A percentile compares a stretch with the other conserved stretches of the same genome.
These are phyloP conservation scores for Dicorynia guianensis DNA, from an alignment of 306 rosid species.

Conservation along the genomic window DNA sequence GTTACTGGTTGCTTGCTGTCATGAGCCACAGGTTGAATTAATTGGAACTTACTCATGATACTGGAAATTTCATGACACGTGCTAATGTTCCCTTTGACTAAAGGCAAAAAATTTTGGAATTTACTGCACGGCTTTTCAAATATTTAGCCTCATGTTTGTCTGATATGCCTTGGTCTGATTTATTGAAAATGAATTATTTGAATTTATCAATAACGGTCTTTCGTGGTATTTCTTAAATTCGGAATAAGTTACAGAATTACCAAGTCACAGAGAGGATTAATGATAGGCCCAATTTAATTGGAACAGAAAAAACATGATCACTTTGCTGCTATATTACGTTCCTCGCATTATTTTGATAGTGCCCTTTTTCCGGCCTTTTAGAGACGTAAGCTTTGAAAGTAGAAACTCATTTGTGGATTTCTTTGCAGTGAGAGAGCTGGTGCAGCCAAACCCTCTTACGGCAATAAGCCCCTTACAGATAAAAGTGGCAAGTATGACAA, in stretches of 20 bases:
- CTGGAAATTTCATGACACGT: not conserved
- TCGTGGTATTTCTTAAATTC: not conserved
- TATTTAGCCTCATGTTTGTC: not conserved
- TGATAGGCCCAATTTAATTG: conserved; percentile 11
- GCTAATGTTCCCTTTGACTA: not conserved
- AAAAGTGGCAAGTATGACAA: conserved; percentile 10
- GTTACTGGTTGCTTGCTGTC: not conserved
- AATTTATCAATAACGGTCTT: not conserved
- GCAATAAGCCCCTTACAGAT: conserved; percentile 11
- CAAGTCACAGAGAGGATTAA: not conserved
- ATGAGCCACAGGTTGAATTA: not conserved
- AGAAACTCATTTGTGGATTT: not conserved
- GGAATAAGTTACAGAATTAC: not conserved
- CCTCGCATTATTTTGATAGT: not conserved
- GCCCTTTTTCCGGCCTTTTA: not conserved
- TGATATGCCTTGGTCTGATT: not conserved
- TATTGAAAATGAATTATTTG: not conserved
- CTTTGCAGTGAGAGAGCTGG: conserved; percentile 15
- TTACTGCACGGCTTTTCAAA: not conserved
- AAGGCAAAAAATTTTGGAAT: not conserved
- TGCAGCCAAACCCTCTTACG: not conserved
- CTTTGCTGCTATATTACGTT: not conserved
- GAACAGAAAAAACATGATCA: not conserved
- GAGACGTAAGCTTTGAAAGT: not conserved
- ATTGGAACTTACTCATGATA: not conserved